A percentile compares a stretch with the other conserved stretches of the same genome.
phyloP scores from a whole-genome alignment of 108 stramenopile genomes.

The Fistulifera pelliculosa region DNA sequence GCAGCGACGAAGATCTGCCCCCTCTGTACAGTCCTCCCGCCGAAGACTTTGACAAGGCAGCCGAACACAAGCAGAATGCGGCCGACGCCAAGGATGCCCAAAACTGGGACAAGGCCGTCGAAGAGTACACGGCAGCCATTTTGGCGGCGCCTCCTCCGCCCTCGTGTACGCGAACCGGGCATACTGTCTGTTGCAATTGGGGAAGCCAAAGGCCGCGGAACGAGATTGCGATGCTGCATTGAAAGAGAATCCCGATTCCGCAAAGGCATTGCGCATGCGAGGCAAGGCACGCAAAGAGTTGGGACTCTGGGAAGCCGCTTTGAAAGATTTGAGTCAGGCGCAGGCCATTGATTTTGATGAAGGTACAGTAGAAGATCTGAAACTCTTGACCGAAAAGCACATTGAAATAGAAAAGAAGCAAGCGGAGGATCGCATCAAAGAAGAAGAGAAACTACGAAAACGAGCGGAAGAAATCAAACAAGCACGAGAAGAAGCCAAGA shows the following conservation, averaged over 20 bases:
- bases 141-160: constrained; percentile 61
- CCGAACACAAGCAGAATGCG: constrained; percentile 54
- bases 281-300: constrained; percentile 41
- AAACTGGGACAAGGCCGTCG: constrained; percentile 50
- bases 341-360: constrained; percentile 86
- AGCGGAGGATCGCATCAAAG: constrained; percentile 39
- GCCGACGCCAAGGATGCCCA: constrained; percentile 50
- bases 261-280: constrained; percentile 61
- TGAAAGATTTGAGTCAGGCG: constrained; percentile 48
- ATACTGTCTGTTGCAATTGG: constrained; percentile 49
- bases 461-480: constrained; percentile 63
- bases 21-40: constrained; percentile 42
- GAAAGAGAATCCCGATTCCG: constrained; percentile 76
- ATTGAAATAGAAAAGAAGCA: constrained; percentile 58
- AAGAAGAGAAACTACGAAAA: constrained; percentile 68
- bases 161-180: constrained; percentile 80
- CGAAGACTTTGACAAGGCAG: constrained; percentile 64
- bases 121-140: constrained; percentile 60
- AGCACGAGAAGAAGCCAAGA: constrained; percentile 4
- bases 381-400: constrained; percentile 56
- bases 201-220: constrained; percentile 47
- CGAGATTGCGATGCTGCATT: constrained; percentile 72
- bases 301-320: constrained; percentile 33
- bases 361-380: constrained; percentile 60
- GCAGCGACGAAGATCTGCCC: constrained; percentile 26